Percentiles rank a stretch among this genome's conserved stretches.
Conservation (phyloP, 1,284 basidiomycete species). For the Ustilago tritici region DNA sequence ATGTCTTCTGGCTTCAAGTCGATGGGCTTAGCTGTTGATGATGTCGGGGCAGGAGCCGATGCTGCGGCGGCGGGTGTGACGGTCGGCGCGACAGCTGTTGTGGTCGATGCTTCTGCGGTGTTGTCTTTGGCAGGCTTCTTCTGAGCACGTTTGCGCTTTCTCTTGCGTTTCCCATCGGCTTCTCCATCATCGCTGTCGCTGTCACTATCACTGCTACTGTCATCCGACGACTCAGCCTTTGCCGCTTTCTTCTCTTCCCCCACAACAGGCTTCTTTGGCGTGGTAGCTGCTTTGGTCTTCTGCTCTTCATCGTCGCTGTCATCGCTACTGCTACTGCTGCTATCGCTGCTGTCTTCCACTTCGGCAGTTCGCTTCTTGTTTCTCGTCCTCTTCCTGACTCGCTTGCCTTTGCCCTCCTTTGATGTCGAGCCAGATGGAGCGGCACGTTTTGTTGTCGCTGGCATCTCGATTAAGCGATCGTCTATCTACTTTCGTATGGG, state of each 20-base stretch:
- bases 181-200: constrained; percentile 16
- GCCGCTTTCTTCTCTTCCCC: not conserved
- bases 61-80: not conserved
- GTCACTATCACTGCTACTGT: constrained; percentile 13
- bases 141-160: constrained; percentile 43
- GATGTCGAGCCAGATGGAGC: constrained; percentile 25
- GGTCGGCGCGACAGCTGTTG: not conserved
- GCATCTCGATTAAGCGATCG: constrained; percentile 2
- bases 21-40: constrained; percentile 11
- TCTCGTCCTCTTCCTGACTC: constrained; percentile 31
- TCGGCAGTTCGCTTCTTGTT: constrained; percentile 46
- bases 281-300: constrained; percentile 9
- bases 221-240: constrained; percentile 9
- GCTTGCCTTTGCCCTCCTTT: constrained; percentile 34
- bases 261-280: not conserved
- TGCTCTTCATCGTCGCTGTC: constrained; percentile 33
- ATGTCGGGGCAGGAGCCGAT: not conserved
- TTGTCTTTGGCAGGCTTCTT: constrained; percentile 18
- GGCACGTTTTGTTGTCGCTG: constrained; percentile 7
- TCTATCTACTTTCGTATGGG: not conserved
- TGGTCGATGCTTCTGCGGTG: not conserved
- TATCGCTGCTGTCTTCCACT: constrained; percentile 31
- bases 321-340: constrained; percentile 28
- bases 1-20: constrained; percentile 16
- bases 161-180: constrained; percentile 40